Evolutionary conservation across 176 grass and related monocot genomes (phyloP), one percentile per base, ranked within the genome.

Genomic region (Bothriochloa decipiens): DNA sequence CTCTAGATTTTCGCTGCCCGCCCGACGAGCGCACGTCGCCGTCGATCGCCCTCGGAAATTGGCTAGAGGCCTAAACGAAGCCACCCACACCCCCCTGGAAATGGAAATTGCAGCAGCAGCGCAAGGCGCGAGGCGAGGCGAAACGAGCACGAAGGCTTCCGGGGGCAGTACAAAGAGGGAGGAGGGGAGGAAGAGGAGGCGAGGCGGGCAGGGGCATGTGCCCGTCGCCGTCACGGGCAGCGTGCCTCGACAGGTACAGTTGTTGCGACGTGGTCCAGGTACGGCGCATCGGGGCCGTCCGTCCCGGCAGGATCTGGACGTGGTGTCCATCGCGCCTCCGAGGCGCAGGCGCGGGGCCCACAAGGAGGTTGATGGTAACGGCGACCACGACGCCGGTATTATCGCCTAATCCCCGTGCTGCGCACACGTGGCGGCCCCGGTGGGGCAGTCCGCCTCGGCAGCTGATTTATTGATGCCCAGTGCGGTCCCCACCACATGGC

Each of bases 211-310:
- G 41, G 43, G 83, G 84, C 76, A 88, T 80, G 88, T 89, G 88
- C 77, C 77, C 91, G 86, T 85, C 88, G 46, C 86, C 86, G 66
- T 89, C 86, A 90, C 74, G 86, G 88, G 86, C 88, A 89, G 84
- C 77, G 53, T 2, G 62, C n/a, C 61, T 41, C 68, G 88, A 90
- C 76, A 79, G 84, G 58, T 83, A 67, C 79, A 55, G 66, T 72
- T 53, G 72, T 23, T 74, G 70, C 74, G 83, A 66, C 83, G 84
- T 86, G 83, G 71, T 32, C 78, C 45, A 6, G 84, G 4, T 22
- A 41, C 7, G 46, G 26, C 33, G 78, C 61, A 87, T 87, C 78
- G 33, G 23, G 47, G 10, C 82, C 88, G 83, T 79, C 67, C 45
- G 79, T 36, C 9, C 52, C 66, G 27, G 12, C 58, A 58, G 0